These are phyloP conservation scores for Russula lepida DNA, from an alignment of 768 basidiomycete species.

Conservation along the genomic window DNA sequence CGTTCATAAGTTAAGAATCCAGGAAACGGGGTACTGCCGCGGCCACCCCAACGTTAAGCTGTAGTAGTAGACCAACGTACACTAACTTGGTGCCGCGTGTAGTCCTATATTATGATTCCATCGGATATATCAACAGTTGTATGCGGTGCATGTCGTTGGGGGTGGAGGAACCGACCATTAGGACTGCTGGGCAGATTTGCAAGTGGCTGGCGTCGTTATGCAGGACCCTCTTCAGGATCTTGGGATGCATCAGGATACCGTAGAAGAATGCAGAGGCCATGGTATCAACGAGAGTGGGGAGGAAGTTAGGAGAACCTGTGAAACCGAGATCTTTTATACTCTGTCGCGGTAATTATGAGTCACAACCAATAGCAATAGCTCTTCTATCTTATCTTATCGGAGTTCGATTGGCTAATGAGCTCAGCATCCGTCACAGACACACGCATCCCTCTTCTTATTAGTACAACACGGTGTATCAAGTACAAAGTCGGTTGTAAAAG, in stretches of 20 bases:
- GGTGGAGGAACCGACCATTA: constrained; percentile 43
- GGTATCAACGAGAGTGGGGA: not conserved
- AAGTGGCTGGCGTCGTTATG: constrained; percentile 56
- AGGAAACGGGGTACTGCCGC: not conserved
- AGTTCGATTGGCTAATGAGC: no score
- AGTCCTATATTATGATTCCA: constrained; percentile 38
- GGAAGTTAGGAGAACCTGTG: not conserved
- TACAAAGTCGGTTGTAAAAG: no score
- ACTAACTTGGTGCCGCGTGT: constrained; percentile 75
- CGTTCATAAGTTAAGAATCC: not conserved
- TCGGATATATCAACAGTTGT: not conserved
- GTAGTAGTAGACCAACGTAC: constrained; percentile 29
- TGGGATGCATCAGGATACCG: constrained; percentile 85
- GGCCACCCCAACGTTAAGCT: not conserved
- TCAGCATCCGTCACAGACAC: no score
- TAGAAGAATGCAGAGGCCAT: constrained; percentile 68
- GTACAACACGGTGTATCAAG: no score
- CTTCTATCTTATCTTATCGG: no score
- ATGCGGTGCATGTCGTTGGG: not conserved
- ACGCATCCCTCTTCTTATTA: no score
- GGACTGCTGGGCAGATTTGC: constrained; percentile 60
- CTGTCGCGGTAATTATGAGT: not conserved
- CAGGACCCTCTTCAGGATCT: constrained; percentile 71
- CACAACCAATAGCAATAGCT: not conserved
- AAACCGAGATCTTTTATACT: not conserved